Conservation (phyloP, 441 rosid species). For the Arabidopsis lyrata region DNA sequence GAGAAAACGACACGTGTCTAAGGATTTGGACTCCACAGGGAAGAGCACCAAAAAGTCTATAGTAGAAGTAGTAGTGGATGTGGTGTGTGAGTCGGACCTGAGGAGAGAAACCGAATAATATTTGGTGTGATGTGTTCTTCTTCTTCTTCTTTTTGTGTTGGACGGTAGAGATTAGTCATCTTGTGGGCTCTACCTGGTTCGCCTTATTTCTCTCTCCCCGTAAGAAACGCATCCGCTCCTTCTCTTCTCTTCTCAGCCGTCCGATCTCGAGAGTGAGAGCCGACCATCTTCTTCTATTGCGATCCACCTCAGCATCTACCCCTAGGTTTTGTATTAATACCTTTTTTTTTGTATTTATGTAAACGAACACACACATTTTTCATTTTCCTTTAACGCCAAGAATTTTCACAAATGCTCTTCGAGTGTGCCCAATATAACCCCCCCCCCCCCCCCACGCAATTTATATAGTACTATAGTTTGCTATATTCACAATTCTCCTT, state of each 20-base stretch:
- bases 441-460: constrained; percentile 31
- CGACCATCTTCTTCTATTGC: constrained; percentile 37
- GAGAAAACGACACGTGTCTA: constrained; percentile 11
- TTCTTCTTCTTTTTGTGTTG: neutral
- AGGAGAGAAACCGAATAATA: constrained; percentile 26
- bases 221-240: constrained; percentile 11
- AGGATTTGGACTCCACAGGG: constrained; percentile 7
- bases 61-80: neutral
- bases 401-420: constrained; percentile 21
- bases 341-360: neutral
- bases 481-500: constrained; percentile 20
- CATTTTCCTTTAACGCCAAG: constrained; percentile 6
- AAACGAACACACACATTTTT: constrained; percentile 11
- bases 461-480: neutral
- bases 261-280: constrained; percentile 9
- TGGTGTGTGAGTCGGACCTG: constrained; percentile 21
- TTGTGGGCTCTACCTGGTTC: constrained; percentile 33
- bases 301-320: constrained; percentile 36
- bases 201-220: constrained; percentile 19
- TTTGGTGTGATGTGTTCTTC: neutral
- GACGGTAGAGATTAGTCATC: constrained; percentile 43
- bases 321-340: constrained; percentile 15
- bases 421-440: constrained; percentile 7
- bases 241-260: constrained; percentile 33
- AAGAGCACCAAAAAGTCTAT: constrained; percentile 21